Conservation (phyloP, 352 stramenopile species). For the Globisporangium rhizosaccharum region DNA sequence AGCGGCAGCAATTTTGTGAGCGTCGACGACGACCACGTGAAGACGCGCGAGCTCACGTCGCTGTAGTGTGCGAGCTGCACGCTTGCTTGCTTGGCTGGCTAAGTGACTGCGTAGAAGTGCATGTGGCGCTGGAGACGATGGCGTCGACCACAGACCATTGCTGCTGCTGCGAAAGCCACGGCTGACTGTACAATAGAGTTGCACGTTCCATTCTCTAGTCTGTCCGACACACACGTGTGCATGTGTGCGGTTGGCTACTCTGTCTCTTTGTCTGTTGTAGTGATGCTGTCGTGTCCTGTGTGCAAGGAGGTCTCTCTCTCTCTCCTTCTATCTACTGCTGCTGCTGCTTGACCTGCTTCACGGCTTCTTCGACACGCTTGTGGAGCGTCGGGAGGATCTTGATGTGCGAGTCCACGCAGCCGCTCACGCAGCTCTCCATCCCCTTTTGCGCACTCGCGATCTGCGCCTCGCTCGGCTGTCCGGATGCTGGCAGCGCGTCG, state of each 20-base stretch:
- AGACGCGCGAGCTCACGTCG: slow-evolving; percentile 18
- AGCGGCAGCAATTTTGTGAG: slow-evolving; percentile 35
- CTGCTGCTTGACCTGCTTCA: slow-evolving; percentile 64
- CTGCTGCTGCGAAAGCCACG: not conserved
- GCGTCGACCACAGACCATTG: too few relatives aligned
- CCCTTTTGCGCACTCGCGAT: slow-evolving; percentile 61
- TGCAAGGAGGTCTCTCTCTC: too few relatives aligned
- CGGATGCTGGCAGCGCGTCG: slow-evolving; percentile 51
- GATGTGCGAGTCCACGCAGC: slow-evolving; percentile 73
- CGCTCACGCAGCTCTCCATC: slow-evolving; percentile 69
- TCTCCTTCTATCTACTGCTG: slow-evolving; percentile 13
- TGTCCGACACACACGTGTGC: too few relatives aligned
- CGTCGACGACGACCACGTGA: slow-evolving; percentile 9
- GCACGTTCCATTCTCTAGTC: not conserved
- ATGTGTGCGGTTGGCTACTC: too few relatives aligned
- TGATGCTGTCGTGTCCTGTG: too few relatives aligned
- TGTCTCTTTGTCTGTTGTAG: too few relatives aligned
- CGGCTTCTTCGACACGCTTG: slow-evolving; percentile 65
- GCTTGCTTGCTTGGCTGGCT: not conserved
- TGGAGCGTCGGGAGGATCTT: slow-evolving; percentile 68
- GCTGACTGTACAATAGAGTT: not conserved
- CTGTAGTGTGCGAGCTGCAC: slow-evolving; percentile 10
- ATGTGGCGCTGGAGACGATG: too few relatives aligned
- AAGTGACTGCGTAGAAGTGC: too few relatives aligned
- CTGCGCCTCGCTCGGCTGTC: slow-evolving; percentile 63